A percentile compares a stretch with the other conserved stretches of the same genome.
phyloP scores from a whole-genome alignment of 2,329 filamentous ascomycete species.

The Alternaria alternata region DNA sequence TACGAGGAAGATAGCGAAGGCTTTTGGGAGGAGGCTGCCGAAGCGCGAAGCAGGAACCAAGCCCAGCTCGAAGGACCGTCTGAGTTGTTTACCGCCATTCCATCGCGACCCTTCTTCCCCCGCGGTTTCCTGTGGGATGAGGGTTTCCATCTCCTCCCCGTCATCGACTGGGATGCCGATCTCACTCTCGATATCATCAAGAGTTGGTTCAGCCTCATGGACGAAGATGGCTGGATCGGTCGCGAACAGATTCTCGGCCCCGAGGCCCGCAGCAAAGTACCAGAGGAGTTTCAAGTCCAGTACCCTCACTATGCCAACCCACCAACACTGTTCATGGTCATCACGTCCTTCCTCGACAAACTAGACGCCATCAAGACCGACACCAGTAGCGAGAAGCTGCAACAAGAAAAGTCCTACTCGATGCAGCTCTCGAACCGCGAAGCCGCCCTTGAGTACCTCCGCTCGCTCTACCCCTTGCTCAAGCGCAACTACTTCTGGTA shows the following conservation, averaged over 20 bases:
- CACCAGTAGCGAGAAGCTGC: conserved; percentile 45
- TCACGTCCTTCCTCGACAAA: conserved; percentile 85
- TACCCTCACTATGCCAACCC: conserved; percentile 98
- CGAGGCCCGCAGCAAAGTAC: conserved; percentile 95
- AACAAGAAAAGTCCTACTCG: conserved; percentile 59
- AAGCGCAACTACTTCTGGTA: conserved; percentile 95
- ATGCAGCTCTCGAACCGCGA: conserved; percentile 73
- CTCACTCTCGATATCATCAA: conserved; percentile 83
- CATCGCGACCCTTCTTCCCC: conserved; percentile 94
- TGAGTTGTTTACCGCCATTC: conserved; percentile 89
- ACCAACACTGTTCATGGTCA: conserved; percentile 88
- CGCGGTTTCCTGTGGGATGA: conserved; percentile 98
- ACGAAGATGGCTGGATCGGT: conserved; percentile 96
- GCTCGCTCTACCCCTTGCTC: conserved; percentile 82
- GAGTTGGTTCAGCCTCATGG: conserved; percentile 96
- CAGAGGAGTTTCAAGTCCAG: conserved; percentile 89
- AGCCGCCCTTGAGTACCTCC: conserved; percentile 74
- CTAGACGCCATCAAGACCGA: conserved; percentile 61
- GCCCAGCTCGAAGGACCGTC: conserved; percentile 80
- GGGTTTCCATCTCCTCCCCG: conserved; percentile 90
- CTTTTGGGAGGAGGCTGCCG: conserved; percentile 92
- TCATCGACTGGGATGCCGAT: conserved; percentile 94
- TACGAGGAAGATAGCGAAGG: conserved; percentile 96
- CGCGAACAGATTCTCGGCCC: conserved; percentile 92
- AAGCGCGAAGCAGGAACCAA: conserved; percentile 73